Conservation (phyloP, 2,329 filamentous ascomycete genomes). For the Sarocladiaceae sp. region DNA sequence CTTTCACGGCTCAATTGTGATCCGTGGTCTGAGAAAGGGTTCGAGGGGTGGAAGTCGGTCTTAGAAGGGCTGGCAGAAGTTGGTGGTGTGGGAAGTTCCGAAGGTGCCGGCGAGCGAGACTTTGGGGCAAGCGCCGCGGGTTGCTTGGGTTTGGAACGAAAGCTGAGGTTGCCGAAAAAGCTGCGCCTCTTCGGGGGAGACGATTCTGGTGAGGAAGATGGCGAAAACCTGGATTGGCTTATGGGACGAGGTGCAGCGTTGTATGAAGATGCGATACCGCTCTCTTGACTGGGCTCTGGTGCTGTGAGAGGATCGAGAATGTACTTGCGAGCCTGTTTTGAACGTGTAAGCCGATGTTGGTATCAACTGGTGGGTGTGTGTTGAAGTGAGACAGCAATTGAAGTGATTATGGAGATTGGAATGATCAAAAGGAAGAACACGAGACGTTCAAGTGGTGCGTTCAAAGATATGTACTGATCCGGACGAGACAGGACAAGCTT, state of each 20-base stretch:
- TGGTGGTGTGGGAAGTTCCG: constrained; percentile 42
- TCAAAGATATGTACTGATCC: background rate
- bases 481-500: background rate
- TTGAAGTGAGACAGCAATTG: too few relatives aligned
- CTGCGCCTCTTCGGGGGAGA: constrained; percentile 4
- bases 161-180: constrained; percentile 1
- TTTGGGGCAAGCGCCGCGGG: background rate
- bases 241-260: constrained; percentile 34
- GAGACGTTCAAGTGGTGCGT: too few relatives aligned
- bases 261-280: constrained; percentile 2
- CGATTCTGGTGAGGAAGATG: background rate
- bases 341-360: constrained; percentile 8
- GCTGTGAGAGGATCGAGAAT: constrained; percentile 66
- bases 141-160: background rate
- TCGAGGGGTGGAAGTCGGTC: constrained; percentile 40
- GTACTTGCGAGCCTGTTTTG: constrained; percentile 55
- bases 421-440: background rate
- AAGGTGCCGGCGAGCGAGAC: background rate
- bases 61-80: constrained; percentile 49
- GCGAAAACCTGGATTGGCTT: background rate
- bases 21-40: constrained; percentile 29
- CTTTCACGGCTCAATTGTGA: background rate
- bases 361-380: background rate
- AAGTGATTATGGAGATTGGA: background rate
- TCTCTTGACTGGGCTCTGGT: constrained; percentile 61